Base-by-base conservation (phyloP, 2,329 filamentous ascomycete species). In the Aspergillus clavatus region DNA sequence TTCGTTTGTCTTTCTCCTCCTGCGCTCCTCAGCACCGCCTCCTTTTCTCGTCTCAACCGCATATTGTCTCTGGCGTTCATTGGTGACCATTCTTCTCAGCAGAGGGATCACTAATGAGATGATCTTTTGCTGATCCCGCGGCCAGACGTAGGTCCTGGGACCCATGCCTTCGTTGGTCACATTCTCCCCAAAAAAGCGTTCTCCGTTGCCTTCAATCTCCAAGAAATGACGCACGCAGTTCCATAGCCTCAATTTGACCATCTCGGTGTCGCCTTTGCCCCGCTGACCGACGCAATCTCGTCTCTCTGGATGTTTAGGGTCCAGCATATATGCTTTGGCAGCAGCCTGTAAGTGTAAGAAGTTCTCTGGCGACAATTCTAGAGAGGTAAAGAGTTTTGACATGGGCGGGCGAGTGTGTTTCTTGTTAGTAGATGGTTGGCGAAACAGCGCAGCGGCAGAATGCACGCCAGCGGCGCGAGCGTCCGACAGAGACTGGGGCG, bases 351-450 rank as follows among this genome's bases (percentile, higher is more conserved):
- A 61, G 39, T 76, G 72, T 12, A 81, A 57, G 49, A 80, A 81
- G 48, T 75, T 75, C 57, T 80, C 78, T 0, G 78, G 76, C 2
- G 73, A 74, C 14, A 81, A 65, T 50, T 78, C 74, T 12, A 81
- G 69, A 1, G 77, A 79, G 22, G 74, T 63, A 53, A 79, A 80
- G 28, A 81, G 66, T 48, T 78, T 79, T 31, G 76, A 78, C 68
- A 80, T 79, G 4, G 78, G 75, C 16, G 77, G 77, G 1, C 78
- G 73, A 1, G 77, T 80, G 54, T 78, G 74, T 54, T 80, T 80
- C 58, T 78, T 78, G 40, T 72, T 71, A 26, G 68, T 67, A 3
- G 71, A 73, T 3, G 71, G 69, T 36, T 72, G 69, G 10, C 77
- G 70, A 51, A 79, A 80, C 7, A 79, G 64, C 3, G 77, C 75